Conservation (phyloP, 2,329 filamentous ascomycete genomes). For the Colletotrichum liaoningense region DNA sequence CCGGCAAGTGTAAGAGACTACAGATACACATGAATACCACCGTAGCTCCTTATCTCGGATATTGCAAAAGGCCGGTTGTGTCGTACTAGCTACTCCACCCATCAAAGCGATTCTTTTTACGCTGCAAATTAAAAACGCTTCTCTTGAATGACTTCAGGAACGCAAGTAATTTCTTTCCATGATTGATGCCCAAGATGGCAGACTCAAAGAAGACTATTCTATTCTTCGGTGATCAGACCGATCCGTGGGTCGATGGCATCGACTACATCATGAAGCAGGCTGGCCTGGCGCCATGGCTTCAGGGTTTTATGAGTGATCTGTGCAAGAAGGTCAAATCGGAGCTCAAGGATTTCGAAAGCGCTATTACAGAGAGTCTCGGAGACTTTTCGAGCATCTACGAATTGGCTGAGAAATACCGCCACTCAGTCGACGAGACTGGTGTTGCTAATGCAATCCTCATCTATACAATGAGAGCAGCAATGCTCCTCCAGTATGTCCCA, state of each 20-base stretch:
- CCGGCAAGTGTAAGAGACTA: too few relatives aligned
- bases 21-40: too few relatives aligned
- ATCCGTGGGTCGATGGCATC: constrained; percentile 9
- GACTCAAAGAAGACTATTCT: background rate
- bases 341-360: background rate
- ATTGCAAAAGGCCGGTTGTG: too few relatives aligned
- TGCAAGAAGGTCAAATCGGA: background rate
- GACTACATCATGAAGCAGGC: background rate
- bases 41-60: too few relatives aligned
- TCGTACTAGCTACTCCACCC: too few relatives aligned
- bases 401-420: background rate
- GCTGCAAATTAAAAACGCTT: too few relatives aligned
- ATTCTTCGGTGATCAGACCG: constrained; percentile 2
- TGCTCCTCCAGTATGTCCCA: background rate
- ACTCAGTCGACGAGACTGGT: background rate
- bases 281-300: background rate
- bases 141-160: too few relatives aligned
- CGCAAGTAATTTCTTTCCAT: too few relatives aligned
- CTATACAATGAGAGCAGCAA: background rate
- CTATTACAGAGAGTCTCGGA: background rate
- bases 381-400: background rate
- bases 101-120: too few relatives aligned
- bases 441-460: background rate
- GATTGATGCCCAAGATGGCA: too few relatives aligned
- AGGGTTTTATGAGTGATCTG: background rate